Conservation (phyloP, 257 asterid species). For the Solanum pinnatisectum region DNA sequence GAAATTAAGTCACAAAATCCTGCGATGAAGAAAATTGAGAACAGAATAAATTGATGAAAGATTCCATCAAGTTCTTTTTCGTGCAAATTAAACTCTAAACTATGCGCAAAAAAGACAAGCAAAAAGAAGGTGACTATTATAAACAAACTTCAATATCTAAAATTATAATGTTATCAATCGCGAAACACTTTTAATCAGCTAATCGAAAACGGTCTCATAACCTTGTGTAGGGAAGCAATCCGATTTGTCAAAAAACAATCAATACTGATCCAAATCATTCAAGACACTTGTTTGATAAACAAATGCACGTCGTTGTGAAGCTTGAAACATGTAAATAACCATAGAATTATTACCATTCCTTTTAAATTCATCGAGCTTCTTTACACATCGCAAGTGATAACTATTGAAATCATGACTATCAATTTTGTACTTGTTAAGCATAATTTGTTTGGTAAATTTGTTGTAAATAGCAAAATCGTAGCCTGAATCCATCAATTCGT, state of each 20-base stretch:
- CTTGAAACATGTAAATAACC: not conserved
- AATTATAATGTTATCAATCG: no score
- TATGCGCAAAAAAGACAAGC: not conserved
- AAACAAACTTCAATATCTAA: not conserved
- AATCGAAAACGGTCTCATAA: not conserved
- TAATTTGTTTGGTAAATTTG: not conserved
- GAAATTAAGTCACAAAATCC: not conserved
- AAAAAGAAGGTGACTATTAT: not conserved
- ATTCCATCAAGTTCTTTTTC: not conserved
- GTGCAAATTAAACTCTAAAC: not conserved
- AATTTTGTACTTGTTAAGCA: not conserved
- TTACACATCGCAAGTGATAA: not conserved
- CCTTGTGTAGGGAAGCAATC: not conserved
- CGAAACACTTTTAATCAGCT: not conserved
- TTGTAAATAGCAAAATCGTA: not conserved
- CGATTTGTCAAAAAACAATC: not conserved
- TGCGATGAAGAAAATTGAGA: not conserved
- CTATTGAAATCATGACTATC: not conserved
- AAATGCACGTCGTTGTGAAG: not conserved
- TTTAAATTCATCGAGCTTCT: not conserved
- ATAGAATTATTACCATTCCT: not conserved
- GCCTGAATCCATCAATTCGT: not conserved
- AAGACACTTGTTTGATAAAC: not conserved
- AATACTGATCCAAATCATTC: not conserved
- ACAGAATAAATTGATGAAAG: not conserved